Conservation (phyloP, 2,329 filamentous ascomycete genomes). For the Sphaerostilbella broomeana region DNA sequence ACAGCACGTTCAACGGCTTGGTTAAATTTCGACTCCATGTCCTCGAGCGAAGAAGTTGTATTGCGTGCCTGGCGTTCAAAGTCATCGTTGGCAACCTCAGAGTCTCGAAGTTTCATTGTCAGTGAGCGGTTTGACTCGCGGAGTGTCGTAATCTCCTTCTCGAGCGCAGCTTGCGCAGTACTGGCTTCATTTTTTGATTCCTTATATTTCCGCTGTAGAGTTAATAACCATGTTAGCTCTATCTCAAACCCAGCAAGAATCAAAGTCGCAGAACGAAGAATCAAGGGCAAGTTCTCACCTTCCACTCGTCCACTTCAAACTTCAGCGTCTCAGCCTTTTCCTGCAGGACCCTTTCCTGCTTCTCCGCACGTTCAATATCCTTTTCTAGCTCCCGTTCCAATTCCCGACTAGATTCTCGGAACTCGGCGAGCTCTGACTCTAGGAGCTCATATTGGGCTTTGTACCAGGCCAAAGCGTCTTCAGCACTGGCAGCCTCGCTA, state of each 20-base stretch:
- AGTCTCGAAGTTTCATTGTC: constrained; percentile 81
- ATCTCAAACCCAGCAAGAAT: not conserved
- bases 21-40: constrained; percentile 96
- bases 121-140: constrained; percentile 77
- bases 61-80: constrained; percentile 94
- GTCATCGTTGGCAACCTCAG: constrained; percentile 97
- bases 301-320: constrained; percentile 97
- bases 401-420: constrained; percentile 88
- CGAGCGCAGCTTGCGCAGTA: constrained; percentile 72
- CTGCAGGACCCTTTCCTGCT: constrained; percentile 76
- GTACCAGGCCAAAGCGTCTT: constrained; percentile 87
- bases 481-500: constrained; percentile 45
- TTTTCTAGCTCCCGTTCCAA: constrained; percentile 92
- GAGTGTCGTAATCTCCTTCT: constrained; percentile 92
- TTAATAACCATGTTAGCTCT: constrained; percentile 11
- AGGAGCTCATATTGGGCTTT: constrained; percentile 92
- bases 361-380: constrained; percentile 92
- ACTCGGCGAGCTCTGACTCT: constrained; percentile 85
- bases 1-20: constrained; percentile 86
- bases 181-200: constrained; percentile 87
- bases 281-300: constrained; percentile 50
- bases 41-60: constrained; percentile 90
- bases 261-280: not conserved
- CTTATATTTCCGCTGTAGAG: constrained; percentile 77
- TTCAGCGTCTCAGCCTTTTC: constrained; percentile 78